phyloP scores from a whole-genome alignment of 768 basidiomycete genomes.

The Suillus weaverae region DNA sequence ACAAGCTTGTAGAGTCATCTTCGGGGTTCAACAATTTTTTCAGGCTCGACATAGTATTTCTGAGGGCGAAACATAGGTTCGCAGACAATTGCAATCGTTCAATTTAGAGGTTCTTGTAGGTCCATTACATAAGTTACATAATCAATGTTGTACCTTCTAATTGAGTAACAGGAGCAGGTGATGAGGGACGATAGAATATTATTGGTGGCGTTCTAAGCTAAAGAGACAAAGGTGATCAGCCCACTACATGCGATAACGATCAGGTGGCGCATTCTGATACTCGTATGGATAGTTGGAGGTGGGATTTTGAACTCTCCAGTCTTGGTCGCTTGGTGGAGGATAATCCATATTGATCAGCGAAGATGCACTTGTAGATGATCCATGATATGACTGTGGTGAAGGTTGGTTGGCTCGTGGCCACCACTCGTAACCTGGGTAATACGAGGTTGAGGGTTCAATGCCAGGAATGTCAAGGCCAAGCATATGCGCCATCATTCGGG shows the following conservation, averaged over 20 bases:
- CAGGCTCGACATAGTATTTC: conserved; percentile 52
- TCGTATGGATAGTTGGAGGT: conserved; percentile 21
- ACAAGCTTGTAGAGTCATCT: conserved; percentile 35
- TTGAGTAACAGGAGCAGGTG: not conserved
- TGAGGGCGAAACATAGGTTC: conserved; percentile 22
- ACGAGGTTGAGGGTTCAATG: conserved; percentile 53
- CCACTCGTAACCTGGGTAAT: conserved; percentile 59
- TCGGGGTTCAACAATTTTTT: conserved; percentile 59
- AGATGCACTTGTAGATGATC: conserved; percentile 8
- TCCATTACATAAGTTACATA: conserved; percentile 32
- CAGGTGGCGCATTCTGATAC: conserved; percentile 17
- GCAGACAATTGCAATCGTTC: conserved; percentile 17
- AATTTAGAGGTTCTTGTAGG: conserved; percentile 30
- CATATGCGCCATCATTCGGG: conserved; percentile 73
- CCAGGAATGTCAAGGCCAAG: conserved; percentile 65
- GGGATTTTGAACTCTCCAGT: conserved; percentile 21
- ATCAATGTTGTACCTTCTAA: conserved; percentile 12
- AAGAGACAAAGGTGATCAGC: not conserved
- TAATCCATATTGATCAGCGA: conserved; percentile 19
- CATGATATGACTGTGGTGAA: conserved; percentile 16
- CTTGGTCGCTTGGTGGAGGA: conserved; percentile 14
- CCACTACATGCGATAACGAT: conserved; percentile 24
- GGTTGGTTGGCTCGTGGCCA: conserved; percentile 47
- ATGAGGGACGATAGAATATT: not conserved
- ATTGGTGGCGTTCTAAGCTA: conserved; percentile 6